Base-by-base conservation (phyloP, 2,329 filamentous ascomycete genomes). In the Alternaria solani region DNA sequence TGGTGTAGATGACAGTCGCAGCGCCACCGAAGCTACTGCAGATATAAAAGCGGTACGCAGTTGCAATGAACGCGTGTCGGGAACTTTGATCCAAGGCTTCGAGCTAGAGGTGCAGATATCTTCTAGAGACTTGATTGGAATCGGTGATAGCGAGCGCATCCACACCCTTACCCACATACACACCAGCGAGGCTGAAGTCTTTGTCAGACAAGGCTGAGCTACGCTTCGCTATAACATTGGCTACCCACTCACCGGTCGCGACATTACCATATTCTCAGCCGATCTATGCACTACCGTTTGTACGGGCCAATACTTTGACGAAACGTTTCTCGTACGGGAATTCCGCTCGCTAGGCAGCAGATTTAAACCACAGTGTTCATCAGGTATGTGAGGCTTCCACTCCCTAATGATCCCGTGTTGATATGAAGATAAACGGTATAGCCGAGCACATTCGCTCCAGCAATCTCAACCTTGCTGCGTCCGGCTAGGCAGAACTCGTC, bases 211-310 rank as follows among this genome's bases (percentile, higher is more conserved):
- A 64, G 59, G 66, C 66, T 65, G 61, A 66, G 52, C 57, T 51
- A 51, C 25, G n/a, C 43, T 42, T 23, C 58, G 46, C 39, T 12
- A 30, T 51, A 38, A 25, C 49, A 65, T 65, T 67, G 57, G 57
- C 20, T 47, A 42, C 20, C 34, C 43, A 28, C 48, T 69, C 59
- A 71, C 65, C 66, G 67, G 65, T 53, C 57, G 28, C 55, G 18
- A 46, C 38, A 55, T 55, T 48, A 26, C 38, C n/a, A 44, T 54
- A 25, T 52, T 51, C 23, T 42, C 42, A 61, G 51, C 52, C 25
- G 7, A 12, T 47, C 8, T 36, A 52, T 55, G 49, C 53, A 48
- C 23, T 7, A 11, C 41, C 51, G 49, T 41, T 34, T 53, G 30
- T 7, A 55, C 26, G 25, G 44, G 34, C 65, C 63, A 66, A 64